Conservation (phyloP, 371 early-diverging fungal species). For the Mortierella sp. region DNA sequence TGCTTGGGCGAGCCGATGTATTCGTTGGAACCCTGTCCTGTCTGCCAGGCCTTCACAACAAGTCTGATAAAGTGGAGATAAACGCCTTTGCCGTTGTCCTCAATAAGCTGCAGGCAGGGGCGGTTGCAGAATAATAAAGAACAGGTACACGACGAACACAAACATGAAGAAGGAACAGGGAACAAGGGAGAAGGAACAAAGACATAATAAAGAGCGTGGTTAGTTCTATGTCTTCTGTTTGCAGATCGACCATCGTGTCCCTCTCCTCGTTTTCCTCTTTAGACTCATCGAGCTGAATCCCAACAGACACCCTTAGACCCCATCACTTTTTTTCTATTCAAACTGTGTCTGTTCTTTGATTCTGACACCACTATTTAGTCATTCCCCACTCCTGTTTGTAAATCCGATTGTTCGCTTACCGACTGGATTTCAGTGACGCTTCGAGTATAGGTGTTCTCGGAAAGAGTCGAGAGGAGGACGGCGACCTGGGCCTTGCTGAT, state of each 20-base stretch:
- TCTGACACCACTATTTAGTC: background rate
- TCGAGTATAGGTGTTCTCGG: slow-evolving; percentile 64
- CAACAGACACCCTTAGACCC: background rate
- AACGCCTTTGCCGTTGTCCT: slow-evolving; percentile 69
- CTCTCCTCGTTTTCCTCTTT: too few species aligned
- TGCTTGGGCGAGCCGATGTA: slow-evolving; percentile 58
- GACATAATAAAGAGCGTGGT: too few species aligned
- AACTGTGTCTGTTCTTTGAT: background rate
- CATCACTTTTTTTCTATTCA: background rate
- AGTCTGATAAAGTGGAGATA: slow-evolving; percentile 68
- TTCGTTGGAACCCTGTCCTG: slow-evolving; percentile 40
- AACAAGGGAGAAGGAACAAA: too few species aligned
- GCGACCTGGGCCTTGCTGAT: slow-evolving; percentile 76
- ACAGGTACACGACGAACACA: too few species aligned
- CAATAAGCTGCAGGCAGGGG: slow-evolving; percentile 60
- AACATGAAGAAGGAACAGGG: slow-evolving; percentile 17
- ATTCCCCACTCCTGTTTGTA: background rate
- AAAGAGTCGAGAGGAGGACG: slow-evolving; percentile 68
- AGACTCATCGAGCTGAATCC: too few species aligned
- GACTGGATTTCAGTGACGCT: slow-evolving; percentile 66
- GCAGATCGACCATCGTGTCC: too few species aligned
- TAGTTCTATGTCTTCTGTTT: too few species aligned
- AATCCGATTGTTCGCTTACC: slow-evolving; percentile 55
- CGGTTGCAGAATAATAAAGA: background rate
- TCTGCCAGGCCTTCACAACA: slow-evolving; percentile 61